A percentile compares a stretch with the other conserved stretches of the same genome.
Evolutionary conservation across 345 rosid genomes (phyloP).

Genomic region (Isatis tinctoria): DNA sequence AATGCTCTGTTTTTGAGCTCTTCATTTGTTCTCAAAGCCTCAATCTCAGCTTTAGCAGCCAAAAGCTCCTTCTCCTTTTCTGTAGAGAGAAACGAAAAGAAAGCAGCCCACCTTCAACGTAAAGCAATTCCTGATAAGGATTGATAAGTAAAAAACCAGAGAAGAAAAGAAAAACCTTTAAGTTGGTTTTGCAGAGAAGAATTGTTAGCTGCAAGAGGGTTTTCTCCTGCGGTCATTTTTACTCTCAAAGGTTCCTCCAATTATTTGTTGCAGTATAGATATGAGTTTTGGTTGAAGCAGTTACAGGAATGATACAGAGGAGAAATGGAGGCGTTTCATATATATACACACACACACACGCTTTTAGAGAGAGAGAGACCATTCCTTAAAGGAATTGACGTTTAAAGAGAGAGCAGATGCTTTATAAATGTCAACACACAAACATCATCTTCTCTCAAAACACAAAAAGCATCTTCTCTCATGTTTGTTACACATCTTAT

Average conservation of each 20-base stretch:
- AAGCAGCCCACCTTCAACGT: neutral
- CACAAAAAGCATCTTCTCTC: too few species aligned
- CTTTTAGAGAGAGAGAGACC: conserved; percentile 35
- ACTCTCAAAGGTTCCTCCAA: conserved; percentile 38
- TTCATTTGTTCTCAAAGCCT: conserved; percentile 64
- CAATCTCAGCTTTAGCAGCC: conserved; percentile 55
- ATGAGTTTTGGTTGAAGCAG: conserved; percentile 8
- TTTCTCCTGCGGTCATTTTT: conserved; percentile 40
- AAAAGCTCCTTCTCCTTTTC: conserved; percentile 58
- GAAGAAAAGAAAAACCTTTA: conserved; percentile 45
- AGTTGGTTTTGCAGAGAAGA: conserved; percentile 64
- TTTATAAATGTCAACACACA: too few species aligned
- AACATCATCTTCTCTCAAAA: too few species aligned
- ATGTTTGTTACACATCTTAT: too few species aligned
- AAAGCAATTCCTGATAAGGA: neutral
- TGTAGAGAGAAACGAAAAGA: conserved; percentile 28
- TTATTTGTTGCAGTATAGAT: neutral
- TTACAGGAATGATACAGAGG: conserved; percentile 12
- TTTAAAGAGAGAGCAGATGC: conserved; percentile 38
- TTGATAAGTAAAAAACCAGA: neutral
- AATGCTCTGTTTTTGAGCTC: conserved; percentile 62
- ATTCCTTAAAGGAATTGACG: conserved; percentile 57
- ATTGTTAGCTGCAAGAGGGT: conserved; percentile 70
- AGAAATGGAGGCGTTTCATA: conserved; percentile 15
- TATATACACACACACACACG: neutral